phyloP scores from a whole-genome alignment of 768 basidiomycete genomes.

The Stropharia rugosoannulata region DNA sequence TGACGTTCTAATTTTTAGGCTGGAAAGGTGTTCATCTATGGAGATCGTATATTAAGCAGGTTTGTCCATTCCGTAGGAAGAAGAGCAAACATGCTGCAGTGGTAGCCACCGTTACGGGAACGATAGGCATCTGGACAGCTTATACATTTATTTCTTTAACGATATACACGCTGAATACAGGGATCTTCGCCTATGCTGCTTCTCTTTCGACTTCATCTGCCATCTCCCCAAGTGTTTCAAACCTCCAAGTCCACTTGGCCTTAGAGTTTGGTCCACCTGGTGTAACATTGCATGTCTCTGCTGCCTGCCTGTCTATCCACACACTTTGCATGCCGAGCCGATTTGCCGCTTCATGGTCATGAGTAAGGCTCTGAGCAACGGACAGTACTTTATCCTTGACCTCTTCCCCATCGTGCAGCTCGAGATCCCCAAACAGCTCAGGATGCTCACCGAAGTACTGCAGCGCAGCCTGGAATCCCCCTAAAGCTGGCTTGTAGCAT shows the following conservation, averaged over 20 bases:
- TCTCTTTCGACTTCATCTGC: constrained; percentile 56
- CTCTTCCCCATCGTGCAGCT: constrained; percentile 21
- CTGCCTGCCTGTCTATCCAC: constrained; percentile 63
- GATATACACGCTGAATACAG: not conserved
- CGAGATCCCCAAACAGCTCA: constrained; percentile 31
- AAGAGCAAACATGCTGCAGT: no score
- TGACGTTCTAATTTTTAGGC: no score
- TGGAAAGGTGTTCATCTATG: no score
- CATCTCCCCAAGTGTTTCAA: constrained; percentile 59
- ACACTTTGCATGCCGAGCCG: constrained; percentile 54
- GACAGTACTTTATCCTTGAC: constrained; percentile 53
- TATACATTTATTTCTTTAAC: not conserved
- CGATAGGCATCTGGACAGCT: no score
- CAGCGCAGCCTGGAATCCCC: constrained; percentile 51
- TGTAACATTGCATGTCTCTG: constrained; percentile 42
- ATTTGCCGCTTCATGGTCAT: constrained; percentile 66
- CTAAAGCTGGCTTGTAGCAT: constrained; percentile 69
- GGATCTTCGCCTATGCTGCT: not conserved
- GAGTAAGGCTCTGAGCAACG: constrained; percentile 65
- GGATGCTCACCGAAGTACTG: constrained; percentile 41
- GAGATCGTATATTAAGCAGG: no score
- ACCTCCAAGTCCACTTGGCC: constrained; percentile 48
- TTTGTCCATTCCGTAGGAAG: no score
- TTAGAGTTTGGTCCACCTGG: constrained; percentile 23
- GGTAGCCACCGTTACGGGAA: no score